Conservation (phyloP, 805 yeast genomes). For the Lipomyces anomalus region DNA sequence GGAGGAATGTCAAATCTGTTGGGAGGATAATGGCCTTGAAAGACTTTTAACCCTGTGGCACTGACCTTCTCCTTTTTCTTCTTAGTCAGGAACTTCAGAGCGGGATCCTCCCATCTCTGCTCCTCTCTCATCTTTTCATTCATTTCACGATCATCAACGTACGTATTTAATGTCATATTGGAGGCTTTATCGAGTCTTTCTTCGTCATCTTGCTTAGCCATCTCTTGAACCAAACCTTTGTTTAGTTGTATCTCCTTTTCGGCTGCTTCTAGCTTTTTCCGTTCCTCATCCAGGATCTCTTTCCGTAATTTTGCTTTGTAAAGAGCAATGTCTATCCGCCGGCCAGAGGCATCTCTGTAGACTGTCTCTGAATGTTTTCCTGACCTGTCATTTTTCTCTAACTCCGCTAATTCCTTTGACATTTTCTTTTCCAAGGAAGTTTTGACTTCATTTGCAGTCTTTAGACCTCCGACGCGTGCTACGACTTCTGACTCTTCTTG, state of each 20-base stretch:
- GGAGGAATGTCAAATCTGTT: constrained; percentile 75
- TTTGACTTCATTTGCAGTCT: constrained; percentile 42
- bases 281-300: constrained; percentile 27
- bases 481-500: constrained; percentile 2
- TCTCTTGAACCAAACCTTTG: constrained; percentile 39
- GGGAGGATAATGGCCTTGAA: constrained; percentile 49
- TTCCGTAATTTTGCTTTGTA: constrained; percentile 27
- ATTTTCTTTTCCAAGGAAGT: constrained; percentile 36
- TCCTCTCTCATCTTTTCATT: constrained; percentile 34
- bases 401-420: constrained; percentile 18
- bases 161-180: constrained; percentile 29
- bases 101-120: constrained; percentile 59
- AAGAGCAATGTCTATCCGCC: constrained; percentile 41
- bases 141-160: constrained; percentile 39
- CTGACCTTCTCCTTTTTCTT: constrained; percentile 25
- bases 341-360: constrained; percentile 60
- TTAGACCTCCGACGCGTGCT: constrained; percentile 38
- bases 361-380: constrained; percentile 37
- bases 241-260: constrained; percentile 30
- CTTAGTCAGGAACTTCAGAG: constrained; percentile 41
- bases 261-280: constrained; percentile 19
- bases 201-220: constrained; percentile 37
- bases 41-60: constrained; percentile 49
- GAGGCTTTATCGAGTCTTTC: constrained; percentile 30
- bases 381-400: constrained; percentile 12